Conservation (phyloP, 345 rosid genomes). For the Abelmoschus esculentus region DNA sequence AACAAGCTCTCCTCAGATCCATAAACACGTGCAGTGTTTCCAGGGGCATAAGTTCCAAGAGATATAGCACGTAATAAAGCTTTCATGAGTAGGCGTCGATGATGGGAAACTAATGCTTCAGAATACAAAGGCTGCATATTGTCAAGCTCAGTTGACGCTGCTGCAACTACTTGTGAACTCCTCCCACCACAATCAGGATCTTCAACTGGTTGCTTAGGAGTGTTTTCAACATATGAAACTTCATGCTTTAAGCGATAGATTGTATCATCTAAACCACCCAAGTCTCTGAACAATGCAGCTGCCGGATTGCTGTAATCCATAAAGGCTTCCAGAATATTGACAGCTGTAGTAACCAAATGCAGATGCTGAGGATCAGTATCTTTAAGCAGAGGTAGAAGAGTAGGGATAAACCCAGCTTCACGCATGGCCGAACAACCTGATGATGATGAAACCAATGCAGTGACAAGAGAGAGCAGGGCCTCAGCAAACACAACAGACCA, state of each 20-base stretch:
- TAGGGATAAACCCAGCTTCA: conserved; percentile 89
- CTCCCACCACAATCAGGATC: conserved; percentile 36
- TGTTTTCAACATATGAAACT: conserved; percentile 55
- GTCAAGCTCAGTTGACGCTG: conserved; percentile 48
- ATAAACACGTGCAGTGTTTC: conserved; percentile 65
- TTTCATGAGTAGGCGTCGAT: conserved; percentile 68
- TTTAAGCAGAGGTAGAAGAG: conserved; percentile 85
- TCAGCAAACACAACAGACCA: conserved; percentile 84
- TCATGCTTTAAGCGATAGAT: conserved; percentile 75
- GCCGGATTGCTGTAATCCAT: conserved; percentile 97
- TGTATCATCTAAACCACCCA: conserved; percentile 95
- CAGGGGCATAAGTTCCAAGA: conserved; percentile 91
- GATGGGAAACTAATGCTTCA: conserved; percentile 75
- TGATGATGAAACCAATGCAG: conserved; percentile 83
- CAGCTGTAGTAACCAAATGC: conserved; percentile 85
- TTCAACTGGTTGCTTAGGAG: conserved; percentile 46
- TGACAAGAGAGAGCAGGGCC: conserved; percentile 81
- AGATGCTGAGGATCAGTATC: conserved; percentile 88
- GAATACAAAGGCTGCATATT: conserved; percentile 58
- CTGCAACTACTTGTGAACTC: conserved; percentile 29
- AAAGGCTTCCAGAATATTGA: conserved; percentile 83
- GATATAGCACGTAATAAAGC: conserved; percentile 85
- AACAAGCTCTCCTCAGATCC: conserved; percentile 83
- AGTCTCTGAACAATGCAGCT: conserved; percentile 83
- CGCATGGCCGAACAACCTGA: conserved; percentile 93